phyloP scores from a whole-genome alignment of 2,329 filamentous ascomycete genomes.

The Talaromyces sp. region DNA sequence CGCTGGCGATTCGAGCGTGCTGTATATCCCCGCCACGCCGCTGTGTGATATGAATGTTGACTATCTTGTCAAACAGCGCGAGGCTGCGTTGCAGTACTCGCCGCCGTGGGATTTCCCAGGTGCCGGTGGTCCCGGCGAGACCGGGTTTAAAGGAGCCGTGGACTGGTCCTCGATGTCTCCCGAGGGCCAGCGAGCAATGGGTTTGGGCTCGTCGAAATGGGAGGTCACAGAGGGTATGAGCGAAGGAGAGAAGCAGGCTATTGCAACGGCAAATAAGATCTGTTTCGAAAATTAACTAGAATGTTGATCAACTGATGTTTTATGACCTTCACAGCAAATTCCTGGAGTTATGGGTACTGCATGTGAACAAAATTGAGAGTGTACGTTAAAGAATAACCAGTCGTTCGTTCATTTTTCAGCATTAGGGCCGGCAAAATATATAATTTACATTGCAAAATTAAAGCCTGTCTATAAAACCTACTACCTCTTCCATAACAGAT shows the following conservation, averaged over 20 bases:
- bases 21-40: slow-evolving; percentile 86
- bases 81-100: slow-evolving; percentile 63
- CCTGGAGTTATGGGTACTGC: background rate
- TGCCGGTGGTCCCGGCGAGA: slow-evolving; percentile 38
- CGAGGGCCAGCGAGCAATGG: slow-evolving; percentile 53
- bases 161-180: slow-evolving; percentile 36
- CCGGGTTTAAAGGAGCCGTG: slow-evolving; percentile 32
- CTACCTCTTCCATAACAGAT: slow-evolving; percentile 26
- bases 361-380: background rate
- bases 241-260: slow-evolving; percentile 46
- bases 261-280: slow-evolving; percentile 51
- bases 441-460: background rate
- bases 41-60: slow-evolving; percentile 68
- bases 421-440: background rate
- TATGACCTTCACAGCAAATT: background rate
- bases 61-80: slow-evolving; percentile 65
- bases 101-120: slow-evolving; percentile 68
- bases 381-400: background rate
- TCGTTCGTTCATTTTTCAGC: background rate
- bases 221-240: slow-evolving; percentile 42
- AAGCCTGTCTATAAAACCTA: background rate
- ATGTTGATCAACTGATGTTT: background rate
- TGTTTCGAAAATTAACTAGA: slow-evolving; percentile 36
- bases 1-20: slow-evolving; percentile 67
- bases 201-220: slow-evolving; percentile 48